Conservation (phyloP, 2,329 filamentous ascomycete species). For the Ophiostoma himal-ulmi region DNA sequence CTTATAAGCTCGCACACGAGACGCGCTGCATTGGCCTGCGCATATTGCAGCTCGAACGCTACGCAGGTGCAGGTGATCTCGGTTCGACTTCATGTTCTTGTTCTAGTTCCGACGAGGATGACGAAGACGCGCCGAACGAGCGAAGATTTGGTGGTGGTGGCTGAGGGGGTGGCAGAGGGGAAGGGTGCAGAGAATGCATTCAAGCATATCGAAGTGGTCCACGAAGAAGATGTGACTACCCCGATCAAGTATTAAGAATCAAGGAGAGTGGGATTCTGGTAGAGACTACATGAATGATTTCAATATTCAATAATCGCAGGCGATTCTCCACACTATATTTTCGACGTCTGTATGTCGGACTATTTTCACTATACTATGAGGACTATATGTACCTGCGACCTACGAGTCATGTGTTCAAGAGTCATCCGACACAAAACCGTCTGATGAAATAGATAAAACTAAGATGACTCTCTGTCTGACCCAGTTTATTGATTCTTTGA, state of each 20-base stretch:
- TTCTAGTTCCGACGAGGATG: background rate
- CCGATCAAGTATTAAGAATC: constrained; percentile 4
- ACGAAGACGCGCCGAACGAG: background rate
- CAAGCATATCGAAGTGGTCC: background rate
- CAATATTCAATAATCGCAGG: background rate
- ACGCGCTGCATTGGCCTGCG: background rate
- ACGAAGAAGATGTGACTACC: background rate
- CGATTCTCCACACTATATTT: background rate
- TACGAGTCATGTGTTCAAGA: background rate
- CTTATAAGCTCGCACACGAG: background rate
- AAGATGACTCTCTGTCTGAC: background rate
- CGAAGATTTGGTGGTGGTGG: background rate
- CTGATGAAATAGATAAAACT: background rate
- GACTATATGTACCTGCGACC: background rate
- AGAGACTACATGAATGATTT: background rate
- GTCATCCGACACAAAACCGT: background rate
- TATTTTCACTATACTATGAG: background rate
- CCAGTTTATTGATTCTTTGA: background rate
- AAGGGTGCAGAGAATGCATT: background rate
- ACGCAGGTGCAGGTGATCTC: background rate
- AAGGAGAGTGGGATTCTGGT: background rate
- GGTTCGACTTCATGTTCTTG: background rate
- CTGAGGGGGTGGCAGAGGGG: background rate
- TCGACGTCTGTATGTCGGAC: background rate
- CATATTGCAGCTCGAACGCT: background rate